Conservation (phyloP, 176 grass and related monocot genomes). For the Alloteropsis semialata region DNA sequence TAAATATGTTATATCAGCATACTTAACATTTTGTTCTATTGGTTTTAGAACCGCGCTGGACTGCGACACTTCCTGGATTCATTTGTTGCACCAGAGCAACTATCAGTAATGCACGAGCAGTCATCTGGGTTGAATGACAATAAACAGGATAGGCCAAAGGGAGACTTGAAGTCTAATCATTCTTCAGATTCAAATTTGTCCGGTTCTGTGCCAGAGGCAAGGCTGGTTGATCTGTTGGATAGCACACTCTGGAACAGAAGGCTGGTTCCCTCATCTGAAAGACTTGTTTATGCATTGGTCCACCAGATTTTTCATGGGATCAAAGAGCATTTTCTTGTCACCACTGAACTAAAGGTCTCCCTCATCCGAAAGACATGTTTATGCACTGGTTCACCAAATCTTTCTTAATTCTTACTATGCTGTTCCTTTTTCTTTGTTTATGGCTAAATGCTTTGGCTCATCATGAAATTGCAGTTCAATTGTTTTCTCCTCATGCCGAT, state of each 20-base stretch:
- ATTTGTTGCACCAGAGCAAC: conserved; percentile 70
- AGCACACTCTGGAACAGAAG: conserved; percentile 86
- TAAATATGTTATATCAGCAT: conserved; percentile 10
- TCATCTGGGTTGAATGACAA: conserved; percentile 35
- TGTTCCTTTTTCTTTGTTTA: neutral
- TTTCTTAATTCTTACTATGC: conserved; percentile 34
- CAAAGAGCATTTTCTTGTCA: conserved; percentile 92
- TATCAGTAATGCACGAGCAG: conserved; percentile 45
- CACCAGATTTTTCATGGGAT: conserved; percentile 96
- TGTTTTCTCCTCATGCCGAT: conserved; percentile 96
- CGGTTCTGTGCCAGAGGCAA: conserved; percentile 41
- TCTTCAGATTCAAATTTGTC: conserved; percentile 50
- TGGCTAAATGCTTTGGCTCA: neutral
- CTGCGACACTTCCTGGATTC: conserved; percentile 83
- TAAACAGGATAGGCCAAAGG: conserved; percentile 50
- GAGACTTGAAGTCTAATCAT: conserved; percentile 54
- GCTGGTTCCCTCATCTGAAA: conserved; percentile 78
- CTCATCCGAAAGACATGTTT: conserved; percentile 56
- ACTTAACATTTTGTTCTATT: conserved; percentile 16
- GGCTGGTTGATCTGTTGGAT: conserved; percentile 86
- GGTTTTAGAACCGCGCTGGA: conserved; percentile 65
- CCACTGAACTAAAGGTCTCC: conserved; percentile 83
- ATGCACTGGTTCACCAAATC: conserved; percentile 78
- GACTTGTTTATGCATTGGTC: conserved; percentile 83
- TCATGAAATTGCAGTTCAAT: conserved; percentile 72